These are phyloP conservation scores for Viola odorata DNA, from an alignment of 345 rosid species.

Conservation along the genomic window DNA sequence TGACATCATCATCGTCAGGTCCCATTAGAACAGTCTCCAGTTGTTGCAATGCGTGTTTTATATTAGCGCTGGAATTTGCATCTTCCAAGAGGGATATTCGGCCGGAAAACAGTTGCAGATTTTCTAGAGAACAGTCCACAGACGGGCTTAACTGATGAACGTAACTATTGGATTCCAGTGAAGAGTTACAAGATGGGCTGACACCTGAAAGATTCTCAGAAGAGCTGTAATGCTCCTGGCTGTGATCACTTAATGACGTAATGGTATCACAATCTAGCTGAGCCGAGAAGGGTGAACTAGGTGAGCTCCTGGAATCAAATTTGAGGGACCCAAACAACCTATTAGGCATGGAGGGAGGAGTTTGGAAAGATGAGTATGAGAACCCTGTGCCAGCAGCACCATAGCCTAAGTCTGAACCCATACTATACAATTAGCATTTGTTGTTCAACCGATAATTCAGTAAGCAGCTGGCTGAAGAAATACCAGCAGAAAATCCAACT, in stretches of 20 bases:
- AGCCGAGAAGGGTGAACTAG: constrained; percentile 37
- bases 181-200: constrained; percentile 46
- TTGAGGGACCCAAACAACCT: constrained; percentile 33
- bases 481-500: neutral
- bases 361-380: constrained; percentile 33
- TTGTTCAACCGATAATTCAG: constrained; percentile 10
- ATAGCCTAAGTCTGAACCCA: constrained; percentile 41
- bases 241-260: constrained; percentile 36
- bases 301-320: constrained; percentile 35
- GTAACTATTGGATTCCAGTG: constrained; percentile 31
- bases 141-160: constrained; percentile 35
- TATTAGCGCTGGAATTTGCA: constrained; percentile 29
- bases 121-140: constrained; percentile 14
- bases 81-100: constrained; percentile 24
- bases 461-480: neutral
- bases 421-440: constrained; percentile 30
- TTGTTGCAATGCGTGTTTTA: constrained; percentile 36
- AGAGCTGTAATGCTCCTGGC: constrained; percentile 45
- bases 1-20: constrained; percentile 36
- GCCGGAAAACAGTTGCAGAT: constrained; percentile 18
- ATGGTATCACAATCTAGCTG: constrained; percentile 36
- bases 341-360: constrained; percentile 30
- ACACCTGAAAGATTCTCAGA: constrained; percentile 39
- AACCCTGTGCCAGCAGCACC: constrained; percentile 38
- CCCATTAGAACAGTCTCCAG: constrained; percentile 50